Evolutionary conservation across 495 filamentous ascomycete species (phyloP), one percentile per base, ranked within the genome.

Genomic region (Chaetomium fimeti): DNA sequence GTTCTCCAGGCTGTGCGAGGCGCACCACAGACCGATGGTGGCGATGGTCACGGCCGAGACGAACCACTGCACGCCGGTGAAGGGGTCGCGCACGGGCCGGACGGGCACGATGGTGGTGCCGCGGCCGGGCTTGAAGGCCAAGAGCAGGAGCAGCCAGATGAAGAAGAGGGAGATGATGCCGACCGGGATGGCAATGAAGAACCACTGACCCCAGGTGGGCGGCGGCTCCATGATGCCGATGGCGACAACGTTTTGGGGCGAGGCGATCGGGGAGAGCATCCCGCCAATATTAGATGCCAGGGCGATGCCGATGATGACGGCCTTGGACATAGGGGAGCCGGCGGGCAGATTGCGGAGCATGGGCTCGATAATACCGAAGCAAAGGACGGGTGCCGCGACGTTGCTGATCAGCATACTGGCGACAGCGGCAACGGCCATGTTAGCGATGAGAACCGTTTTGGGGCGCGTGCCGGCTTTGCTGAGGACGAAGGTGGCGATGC

Each of bases 401-500:
- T 99, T 99, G 75, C 90, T 95, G 71, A 99, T 97, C 85, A 95
- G 93, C 94, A 99, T 99, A 68, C 91, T 96, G 42, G 93, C 85
- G 72, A 98, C 93, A 77, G 93, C 93, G 65, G 94, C 94, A 51
- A 99, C 94, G 69, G 96, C 96, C 94, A 99, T 99, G 76, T 92
- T 96, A 28, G 93, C 92, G 27, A 99, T 71, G 15, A 99, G 84
- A 22, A 99, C 92, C 20, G 89, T 90, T 53, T 88, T 82, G 6
- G 95, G 93, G 69, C 86, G 87, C 12, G 94, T 96, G 12, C 94
- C 94, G 40, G 94, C 94, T 78, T 96, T 97, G 80, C 91, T 93
- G 42, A 99, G 84, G n/a, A 98, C 91, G 70, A 97, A 91, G 13
- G 93, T 96, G 9, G 94, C 95, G 82, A 98, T 92, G 70, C 93